Base-by-base conservation (phyloP, 2,329 filamentous ascomycete species). In the Calonectria hawksworthii region DNA sequence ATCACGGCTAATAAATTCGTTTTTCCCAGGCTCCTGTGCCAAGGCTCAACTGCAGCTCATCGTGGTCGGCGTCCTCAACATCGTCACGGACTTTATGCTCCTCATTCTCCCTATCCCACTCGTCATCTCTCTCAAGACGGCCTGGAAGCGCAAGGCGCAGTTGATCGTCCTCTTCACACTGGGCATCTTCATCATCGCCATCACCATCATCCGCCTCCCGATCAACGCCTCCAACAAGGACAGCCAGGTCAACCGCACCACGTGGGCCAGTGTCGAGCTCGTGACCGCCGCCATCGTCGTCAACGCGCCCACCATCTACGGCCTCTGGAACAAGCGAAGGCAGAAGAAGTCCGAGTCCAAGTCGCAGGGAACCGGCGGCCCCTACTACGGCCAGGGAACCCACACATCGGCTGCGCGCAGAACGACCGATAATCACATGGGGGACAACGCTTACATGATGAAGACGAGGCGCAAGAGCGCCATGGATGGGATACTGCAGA, bases 181-280 rank as follows among this genome's bases (percentile, higher is more conserved):
- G n/a, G 85, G 85, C 21, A 80, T 84, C 23, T 84, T 87, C 65
- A 85, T 86, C 72, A 85, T 87, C 56, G 77, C 82, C 32, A 83
- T 86, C 34, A 86, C 85, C 1, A 77, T 85, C 26, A 81, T 86
- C 23, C 82, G 85, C 5, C 79, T 87, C 1, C 85, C 83, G 1
- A 84, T 86, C 68, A 86, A 85, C 69, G 74, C 81, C 26, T 75
- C 78, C 32, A 80, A 84, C 41, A 83, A 84, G 56, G 79, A 83
- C 56, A 80, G 80, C 36, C 85, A 86, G 44, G 75, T 83, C 7
- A 84, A 82, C 54, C 82, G 85, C 16, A 84, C 84, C 7, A 84
- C 83, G 1, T 87, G 85, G 83, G 84, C 84, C 3, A 85, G 83
- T 36, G 81, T 81, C 8, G 86, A 87, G 72, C 80, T 86, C n/a